Evolutionary conservation across 139 green algal species (phyloP).

Genomic region (Tetratostichococcus sp.): DNA sequence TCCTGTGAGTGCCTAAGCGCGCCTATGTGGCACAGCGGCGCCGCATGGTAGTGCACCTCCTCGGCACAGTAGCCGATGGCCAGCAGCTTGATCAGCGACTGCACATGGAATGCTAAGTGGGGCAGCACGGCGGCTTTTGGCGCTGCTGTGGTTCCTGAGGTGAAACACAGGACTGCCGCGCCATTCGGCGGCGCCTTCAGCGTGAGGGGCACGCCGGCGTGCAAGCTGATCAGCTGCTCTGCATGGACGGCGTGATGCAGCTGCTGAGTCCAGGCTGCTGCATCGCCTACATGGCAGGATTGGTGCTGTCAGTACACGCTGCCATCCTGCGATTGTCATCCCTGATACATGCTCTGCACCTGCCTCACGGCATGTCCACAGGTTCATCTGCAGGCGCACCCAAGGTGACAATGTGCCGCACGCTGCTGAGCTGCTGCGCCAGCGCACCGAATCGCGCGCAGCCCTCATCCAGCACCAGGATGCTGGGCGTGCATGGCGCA

Average conservation of each 20-base stretch:
- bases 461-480: background rate
- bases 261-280: too few relatives aligned
- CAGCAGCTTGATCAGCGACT: slow-evolving; percentile 74
- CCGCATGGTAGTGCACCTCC: slow-evolving; percentile 83
- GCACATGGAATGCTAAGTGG: slow-evolving; percentile 55
- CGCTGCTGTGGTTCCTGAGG: slow-evolving; percentile 61
- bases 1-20: too few relatives aligned
- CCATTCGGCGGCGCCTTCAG: background rate
- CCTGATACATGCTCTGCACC: too few relatives aligned
- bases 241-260: background rate
- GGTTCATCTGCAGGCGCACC: background rate
- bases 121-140: slow-evolving; percentile 61
- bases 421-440: background rate
- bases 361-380: too few relatives aligned
- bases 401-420: background rate
- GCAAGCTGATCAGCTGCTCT: slow-evolving; percentile 4
- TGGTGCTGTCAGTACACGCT: too few relatives aligned
- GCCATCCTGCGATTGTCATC: too few relatives aligned
- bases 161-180: slow-evolving; percentile 34
- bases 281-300: too few relatives aligned
- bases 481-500: background rate
- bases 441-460: background rate
- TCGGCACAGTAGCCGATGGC: slow-evolving; percentile 49
- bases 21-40: slow-evolving; percentile 84
- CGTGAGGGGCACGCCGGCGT: background rate